Percentiles rank a stretch among this genome's conserved stretches.
phyloP scores from a whole-genome alignment of 108 stramenopile genomes.

The Schizochytrium sp. region DNA sequence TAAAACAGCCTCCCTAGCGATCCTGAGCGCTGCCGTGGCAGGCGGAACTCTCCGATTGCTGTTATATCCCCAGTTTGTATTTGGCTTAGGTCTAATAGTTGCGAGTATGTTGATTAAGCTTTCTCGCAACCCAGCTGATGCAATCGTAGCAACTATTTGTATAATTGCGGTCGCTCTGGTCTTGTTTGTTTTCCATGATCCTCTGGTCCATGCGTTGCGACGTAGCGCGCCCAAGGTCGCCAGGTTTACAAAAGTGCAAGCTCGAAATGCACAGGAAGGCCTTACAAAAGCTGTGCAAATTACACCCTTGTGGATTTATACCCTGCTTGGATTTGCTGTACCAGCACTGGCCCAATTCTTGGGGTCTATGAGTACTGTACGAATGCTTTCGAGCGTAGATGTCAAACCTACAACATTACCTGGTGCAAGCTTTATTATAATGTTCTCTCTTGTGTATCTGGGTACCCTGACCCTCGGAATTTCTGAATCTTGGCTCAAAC shows the following conservation, averaged over 20 bases:
- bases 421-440: not conserved
- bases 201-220: not conserved
- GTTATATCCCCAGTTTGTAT: constrained; percentile 51
- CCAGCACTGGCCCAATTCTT: constrained; percentile 37
- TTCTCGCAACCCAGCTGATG: not conserved
- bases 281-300: not conserved
- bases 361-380: constrained; percentile 43
- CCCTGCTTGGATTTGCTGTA: not conserved
- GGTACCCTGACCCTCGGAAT: constrained; percentile 9
- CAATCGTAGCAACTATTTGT: not conserved
- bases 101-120: constrained; percentile 50
- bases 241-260: not conserved
- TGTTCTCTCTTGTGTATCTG: constrained; percentile 18
- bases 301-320: not conserved
- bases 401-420: constrained; percentile 19
- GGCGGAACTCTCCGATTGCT: constrained; percentile 15
- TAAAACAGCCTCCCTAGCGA: constrained; percentile 35
- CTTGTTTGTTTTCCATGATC: not conserved
- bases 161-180: not conserved
- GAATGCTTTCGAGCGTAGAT: constrained; percentile 42
- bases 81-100: constrained; percentile 20
- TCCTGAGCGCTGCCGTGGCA: constrained; percentile 23
- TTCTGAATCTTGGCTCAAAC: constrained; percentile 27
- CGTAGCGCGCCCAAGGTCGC: not conserved
- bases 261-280: not conserved